Base-by-base conservation (phyloP, 345 rosid genomes). In the Excoecaria cochinchinensis region DNA sequence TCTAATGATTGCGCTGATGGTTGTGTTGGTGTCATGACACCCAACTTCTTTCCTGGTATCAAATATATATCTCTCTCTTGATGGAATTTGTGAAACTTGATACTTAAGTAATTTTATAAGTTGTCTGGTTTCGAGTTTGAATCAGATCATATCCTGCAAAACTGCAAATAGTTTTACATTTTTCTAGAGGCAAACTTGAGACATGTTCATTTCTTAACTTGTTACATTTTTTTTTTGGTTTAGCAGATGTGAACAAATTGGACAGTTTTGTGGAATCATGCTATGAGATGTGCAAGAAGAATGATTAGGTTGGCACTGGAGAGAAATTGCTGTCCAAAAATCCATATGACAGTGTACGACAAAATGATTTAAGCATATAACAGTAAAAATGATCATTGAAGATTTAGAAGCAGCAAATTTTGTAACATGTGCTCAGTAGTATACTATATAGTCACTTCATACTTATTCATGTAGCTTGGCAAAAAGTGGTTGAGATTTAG, bases 241-340 rank as follows among this genome's bases (percentile, higher is more conserved):
- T 31, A 31, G 62, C 62, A 58, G 62, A 58, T 58, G 31, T 56
- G 36, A 58, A 58, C 62, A 58, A 58, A 58, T 58, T 58, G 62
- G 36, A 58, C 7, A 25, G 13, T n/a, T 5, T 58, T 21, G 0
- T 21, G 36, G 62, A 58, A n/a, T 58, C 62, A 58, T 58, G 62
- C 62, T 5, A 21, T 58, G 25, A n/a, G 62, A 58, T n/a, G 62
- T 58, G 62, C 31, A 8, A 0, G 31, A n/a, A 58, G 11, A 58
- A 58, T 1, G 25, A 5, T 21, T 58, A 58, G 10, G 36, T 3
- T 22, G 31, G 17, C 7, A 6, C 31, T 0, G 22, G 8, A 8
- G 14, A 58, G 14, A 5, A 58, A 6, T 21, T 6, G 16, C 57
- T 53, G n/a, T 53, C 57, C 57, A 53, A 19, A 31, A 53, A 11